These are phyloP conservation scores for Brassica juncea DNA, from an alignment of 345 rosid genomes.

Conservation along the genomic window DNA sequence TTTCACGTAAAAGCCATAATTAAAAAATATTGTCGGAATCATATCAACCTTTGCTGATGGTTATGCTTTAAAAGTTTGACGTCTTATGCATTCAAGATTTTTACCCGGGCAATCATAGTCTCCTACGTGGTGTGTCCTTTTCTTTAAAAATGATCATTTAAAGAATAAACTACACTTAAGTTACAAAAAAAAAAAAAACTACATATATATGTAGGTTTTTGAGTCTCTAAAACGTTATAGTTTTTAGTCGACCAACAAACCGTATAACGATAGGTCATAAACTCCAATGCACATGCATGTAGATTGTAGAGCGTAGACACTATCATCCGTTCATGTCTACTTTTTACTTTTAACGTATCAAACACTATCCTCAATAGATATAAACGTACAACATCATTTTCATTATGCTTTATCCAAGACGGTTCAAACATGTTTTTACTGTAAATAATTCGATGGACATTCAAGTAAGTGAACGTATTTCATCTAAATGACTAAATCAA, in stretches of 20 bases:
- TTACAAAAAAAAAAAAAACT: not conserved
- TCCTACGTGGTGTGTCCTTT: slow-evolving; percentile 11
- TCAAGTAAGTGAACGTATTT: not conserved
- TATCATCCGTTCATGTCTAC: not conserved
- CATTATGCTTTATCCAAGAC: not conserved
- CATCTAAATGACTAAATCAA: not conserved
- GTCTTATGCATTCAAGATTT: slow-evolving; percentile 25
- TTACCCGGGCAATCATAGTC: slow-evolving; percentile 34
- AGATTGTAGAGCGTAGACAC: slow-evolving; percentile 2
- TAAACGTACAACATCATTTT: not conserved
- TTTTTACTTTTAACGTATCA: slow-evolving; percentile 11
- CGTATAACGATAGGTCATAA: not conserved
- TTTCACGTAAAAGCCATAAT: slow-evolving; percentile 22
- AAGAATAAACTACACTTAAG: not conserved
- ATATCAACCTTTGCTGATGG: slow-evolving; percentile 26
- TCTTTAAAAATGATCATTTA: not conserved
- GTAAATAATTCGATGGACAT: not conserved
- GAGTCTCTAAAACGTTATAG: not conserved
- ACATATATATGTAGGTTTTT: not conserved
- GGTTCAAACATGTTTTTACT: not conserved
- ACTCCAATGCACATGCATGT: slow-evolving; percentile 15
- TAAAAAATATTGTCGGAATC: slow-evolving; percentile 31
- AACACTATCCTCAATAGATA: not conserved
- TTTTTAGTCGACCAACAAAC: slow-evolving; percentile 14
- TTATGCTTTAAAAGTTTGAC: slow-evolving; percentile 16